Percentiles rank a stretch among this genome's conserved stretches.
Evolutionary conservation across 768 basidiomycete species (phyloP).

Genomic region (Pulveroboletus sp.): DNA sequence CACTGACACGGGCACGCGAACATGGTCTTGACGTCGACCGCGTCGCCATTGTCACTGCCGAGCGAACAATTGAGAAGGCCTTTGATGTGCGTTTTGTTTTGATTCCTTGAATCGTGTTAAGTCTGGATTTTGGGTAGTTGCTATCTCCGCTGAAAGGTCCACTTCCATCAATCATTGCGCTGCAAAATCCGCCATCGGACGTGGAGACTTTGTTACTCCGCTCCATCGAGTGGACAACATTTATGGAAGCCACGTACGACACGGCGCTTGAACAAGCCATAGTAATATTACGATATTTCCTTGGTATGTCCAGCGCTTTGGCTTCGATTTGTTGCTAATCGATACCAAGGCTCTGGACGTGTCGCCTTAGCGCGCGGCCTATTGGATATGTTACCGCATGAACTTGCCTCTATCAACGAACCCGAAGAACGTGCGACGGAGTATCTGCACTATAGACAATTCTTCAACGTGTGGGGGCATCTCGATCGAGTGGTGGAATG

Average conservation of each 20-base stretch:
- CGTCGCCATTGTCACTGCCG: slow-evolving; percentile 80
- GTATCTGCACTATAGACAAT: slow-evolving; percentile 76
- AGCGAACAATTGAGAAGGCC: slow-evolving; percentile 68
- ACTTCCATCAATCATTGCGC: slow-evolving; percentile 57
- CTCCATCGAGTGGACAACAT: slow-evolving; percentile 92
- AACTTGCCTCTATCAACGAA: slow-evolving; percentile 58
- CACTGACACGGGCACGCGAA: slow-evolving; percentile 73
- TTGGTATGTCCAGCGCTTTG: slow-evolving; percentile 53
- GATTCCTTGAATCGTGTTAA: slow-evolving; percentile 8
- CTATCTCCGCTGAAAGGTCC: slow-evolving; percentile 54
- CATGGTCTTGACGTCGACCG: slow-evolving; percentile 81
- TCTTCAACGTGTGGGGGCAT: slow-evolving; percentile 73
- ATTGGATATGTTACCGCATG: slow-evolving; percentile 58
- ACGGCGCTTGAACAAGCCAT: slow-evolving; percentile 87
- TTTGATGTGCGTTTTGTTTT: slow-evolving; percentile 48
- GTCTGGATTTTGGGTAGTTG: slow-evolving; percentile 34
- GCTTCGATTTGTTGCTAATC: not conserved
- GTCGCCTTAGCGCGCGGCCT: slow-evolving; percentile 63
- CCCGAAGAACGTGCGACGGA: slow-evolving; percentile 73
- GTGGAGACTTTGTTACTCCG: slow-evolving; percentile 68
- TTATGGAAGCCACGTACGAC: slow-evolving; percentile 65
- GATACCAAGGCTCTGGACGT: slow-evolving; percentile 61
- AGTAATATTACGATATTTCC: slow-evolving; percentile 84
- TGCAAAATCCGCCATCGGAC: slow-evolving; percentile 56
- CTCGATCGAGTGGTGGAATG: slow-evolving; percentile 61